Base-by-base conservation (phyloP, 768 basidiomycete genomes). In the Cyathus striatus region DNA sequence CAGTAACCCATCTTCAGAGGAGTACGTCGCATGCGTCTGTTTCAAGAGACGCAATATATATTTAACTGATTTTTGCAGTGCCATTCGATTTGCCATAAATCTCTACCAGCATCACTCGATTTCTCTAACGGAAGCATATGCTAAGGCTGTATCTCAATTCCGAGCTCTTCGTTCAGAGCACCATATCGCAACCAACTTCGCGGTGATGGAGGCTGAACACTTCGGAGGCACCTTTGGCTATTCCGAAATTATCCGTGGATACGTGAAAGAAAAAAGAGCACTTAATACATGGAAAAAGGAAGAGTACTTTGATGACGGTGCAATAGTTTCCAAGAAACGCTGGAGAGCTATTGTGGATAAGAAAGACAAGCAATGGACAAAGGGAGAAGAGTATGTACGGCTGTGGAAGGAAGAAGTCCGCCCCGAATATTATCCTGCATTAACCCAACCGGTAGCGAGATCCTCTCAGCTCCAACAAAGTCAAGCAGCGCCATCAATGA, bases 161-260 rank as follows among this genome's bases (percentile, higher is more conserved):
- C 86, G 90, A 36, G 71, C 90, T 13, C 74, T 99, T 30, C 83
- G 93, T 27, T 83, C 91, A 25, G 86, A 90, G 61, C 83, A 87
- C 53, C 79, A 91, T 53, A 74, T 91, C 38, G 76, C 89, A 2
- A 81, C 79, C 27, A 69, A 73, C 3, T 79, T 90, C 41, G 94
- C 95, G 16, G 76, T 73, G 14, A 67, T 82, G 54, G 92, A 98
- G 64, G 92, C 93, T 12, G 73, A 85, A 51, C 62, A 77, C 6
- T 75, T 86, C 55, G 93, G 93, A 30, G 80, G 79, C 13, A 57
- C 65, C 25, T 89, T 88, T 54, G 67, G 60, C 2, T 69, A 70
- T 9, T 76, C 76, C 13, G 81, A 82, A 65, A 74, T 84, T 24
- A 73, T 83, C 51, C 69, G 69, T 44, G 68, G 73, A 6, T 82